Evolutionary conservation across 169 alveolate genomes (phyloP).

Genomic region (Plasmodium coatneyi): DNA sequence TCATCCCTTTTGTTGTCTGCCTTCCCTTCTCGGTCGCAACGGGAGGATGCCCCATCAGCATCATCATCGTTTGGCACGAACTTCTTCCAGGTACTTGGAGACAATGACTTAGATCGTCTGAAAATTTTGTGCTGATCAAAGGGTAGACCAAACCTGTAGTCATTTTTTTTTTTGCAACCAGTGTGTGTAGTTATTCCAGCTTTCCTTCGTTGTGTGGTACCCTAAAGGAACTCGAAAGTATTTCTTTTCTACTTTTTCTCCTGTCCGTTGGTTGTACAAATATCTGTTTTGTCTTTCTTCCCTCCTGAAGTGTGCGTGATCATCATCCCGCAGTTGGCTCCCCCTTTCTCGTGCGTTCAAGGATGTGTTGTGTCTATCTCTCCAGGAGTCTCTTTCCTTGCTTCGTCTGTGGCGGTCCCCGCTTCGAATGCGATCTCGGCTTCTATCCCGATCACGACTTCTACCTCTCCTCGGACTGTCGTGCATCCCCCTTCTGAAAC

Average conservation of each 20-base stretch:
- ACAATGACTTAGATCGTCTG: slow-evolving; percentile 45
- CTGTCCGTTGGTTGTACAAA: slow-evolving; percentile 38
- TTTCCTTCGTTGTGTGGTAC: slow-evolving; percentile 51
- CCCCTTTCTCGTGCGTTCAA: neutral
- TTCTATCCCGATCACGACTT: neutral
- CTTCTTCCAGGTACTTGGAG: slow-evolving; percentile 68
- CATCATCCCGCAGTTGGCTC: slow-evolving; percentile 4
- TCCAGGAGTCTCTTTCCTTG: neutral
- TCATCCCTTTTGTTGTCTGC: neutral
- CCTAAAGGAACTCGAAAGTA: slow-evolving; percentile 47
- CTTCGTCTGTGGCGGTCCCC: neutral
- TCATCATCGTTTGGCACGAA: slow-evolving; percentile 1
- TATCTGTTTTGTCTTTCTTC: slow-evolving; percentile 17
- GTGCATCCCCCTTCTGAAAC: neutral
- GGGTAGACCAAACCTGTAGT: slow-evolving; percentile 38
- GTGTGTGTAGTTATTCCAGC: slow-evolving; percentile 45
- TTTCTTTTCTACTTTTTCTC: slow-evolving; percentile 58
- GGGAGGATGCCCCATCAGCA: neutral
- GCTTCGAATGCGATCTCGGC: neutral
- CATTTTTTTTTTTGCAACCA: slow-evolving; percentile 72
- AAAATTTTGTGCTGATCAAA: slow-evolving; percentile 65
- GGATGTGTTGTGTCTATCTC: neutral
- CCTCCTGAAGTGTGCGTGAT: neutral
- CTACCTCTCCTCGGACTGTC: neutral
- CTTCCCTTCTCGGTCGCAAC: neutral